Conservation (phyloP, 768 basidiomycete genomes). For the Hebeloma cylindrosporum region DNA sequence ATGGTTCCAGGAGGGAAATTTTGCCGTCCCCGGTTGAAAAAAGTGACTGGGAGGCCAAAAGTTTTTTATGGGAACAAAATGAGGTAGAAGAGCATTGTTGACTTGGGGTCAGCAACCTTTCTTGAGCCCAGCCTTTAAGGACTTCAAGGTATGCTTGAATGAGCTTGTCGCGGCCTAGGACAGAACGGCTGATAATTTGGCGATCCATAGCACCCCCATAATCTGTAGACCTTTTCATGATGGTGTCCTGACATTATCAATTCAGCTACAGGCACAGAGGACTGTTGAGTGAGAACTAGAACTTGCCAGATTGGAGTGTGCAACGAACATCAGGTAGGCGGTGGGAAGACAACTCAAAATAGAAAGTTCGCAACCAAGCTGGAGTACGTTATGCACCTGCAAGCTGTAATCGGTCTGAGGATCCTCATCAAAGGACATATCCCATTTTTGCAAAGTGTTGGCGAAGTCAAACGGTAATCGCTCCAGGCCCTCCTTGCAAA, state of each 20-base stretch:
- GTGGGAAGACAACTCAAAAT: constrained; percentile 2
- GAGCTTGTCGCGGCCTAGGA: constrained; percentile 5
- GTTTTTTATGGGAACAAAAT: background rate
- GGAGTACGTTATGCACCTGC: background rate
- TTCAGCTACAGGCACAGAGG: background rate
- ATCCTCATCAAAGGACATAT: background rate
- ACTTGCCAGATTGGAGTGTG: background rate
- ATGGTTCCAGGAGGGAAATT: background rate
- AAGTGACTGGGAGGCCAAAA: background rate
- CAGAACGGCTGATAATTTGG: background rate
- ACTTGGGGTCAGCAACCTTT: background rate
- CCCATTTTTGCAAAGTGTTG: constrained; percentile 4
- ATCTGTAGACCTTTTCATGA: background rate
- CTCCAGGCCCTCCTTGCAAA: constrained; percentile 10
- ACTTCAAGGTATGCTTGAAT: constrained; percentile 1
- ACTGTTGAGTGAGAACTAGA: too few species aligned
- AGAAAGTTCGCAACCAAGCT: constrained; percentile 7
- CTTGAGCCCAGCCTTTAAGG: background rate
- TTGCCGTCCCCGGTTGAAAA: background rate
- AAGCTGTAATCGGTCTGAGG: background rate
- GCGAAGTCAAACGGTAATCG: constrained; percentile 11
- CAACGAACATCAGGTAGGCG: background rate
- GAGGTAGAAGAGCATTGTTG: background rate
- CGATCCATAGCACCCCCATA: background rate
- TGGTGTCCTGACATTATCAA: background rate